Evolutionary conservation across 192 early-diverging fungal species (phyloP).

Genomic region (Hyaloraphidium curvatum): DNA sequence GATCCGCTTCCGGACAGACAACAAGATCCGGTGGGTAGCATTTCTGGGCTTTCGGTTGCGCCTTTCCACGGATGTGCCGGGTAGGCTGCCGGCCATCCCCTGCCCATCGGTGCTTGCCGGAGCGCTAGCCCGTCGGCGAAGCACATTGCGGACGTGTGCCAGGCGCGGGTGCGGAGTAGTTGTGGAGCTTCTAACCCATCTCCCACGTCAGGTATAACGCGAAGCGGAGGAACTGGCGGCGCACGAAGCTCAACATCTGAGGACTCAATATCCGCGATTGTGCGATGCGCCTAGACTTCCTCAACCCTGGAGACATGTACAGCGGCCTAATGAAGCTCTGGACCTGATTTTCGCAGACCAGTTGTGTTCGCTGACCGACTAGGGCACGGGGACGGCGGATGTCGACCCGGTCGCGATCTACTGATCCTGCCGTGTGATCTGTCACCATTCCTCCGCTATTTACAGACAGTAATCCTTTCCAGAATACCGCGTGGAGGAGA

Average conservation of each 20-base stretch:
- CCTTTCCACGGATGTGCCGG: background rate
- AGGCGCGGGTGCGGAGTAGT: background rate
- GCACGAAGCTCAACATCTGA: constrained; percentile 95
- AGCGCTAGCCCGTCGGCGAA: background rate
- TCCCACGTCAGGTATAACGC: constrained; percentile 70
- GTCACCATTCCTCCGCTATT: no score
- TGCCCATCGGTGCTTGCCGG: background rate
- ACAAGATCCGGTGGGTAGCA: constrained; percentile 58
- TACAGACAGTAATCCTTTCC: no score
- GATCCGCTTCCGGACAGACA: constrained; percentile 89
- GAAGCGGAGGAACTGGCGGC: constrained; percentile 98
- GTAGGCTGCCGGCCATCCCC: background rate
- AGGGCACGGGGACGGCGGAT: no score
- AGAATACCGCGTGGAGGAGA: no score
- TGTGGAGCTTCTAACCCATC: constrained; percentile 1
- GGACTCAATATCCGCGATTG: background rate
- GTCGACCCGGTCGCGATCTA: no score
- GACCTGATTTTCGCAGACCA: no score
- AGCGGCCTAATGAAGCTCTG: no score
- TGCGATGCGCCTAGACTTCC: no score
- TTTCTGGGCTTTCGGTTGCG: background rate
- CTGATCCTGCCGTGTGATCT: no score
- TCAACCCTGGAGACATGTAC: no score
- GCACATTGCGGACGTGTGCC: background rate
- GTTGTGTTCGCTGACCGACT: no score